These are phyloP conservation scores for Macrophomina tecta DNA, from an alignment of 2,329 filamentous ascomycete genomes.

Conservation along the genomic window DNA sequence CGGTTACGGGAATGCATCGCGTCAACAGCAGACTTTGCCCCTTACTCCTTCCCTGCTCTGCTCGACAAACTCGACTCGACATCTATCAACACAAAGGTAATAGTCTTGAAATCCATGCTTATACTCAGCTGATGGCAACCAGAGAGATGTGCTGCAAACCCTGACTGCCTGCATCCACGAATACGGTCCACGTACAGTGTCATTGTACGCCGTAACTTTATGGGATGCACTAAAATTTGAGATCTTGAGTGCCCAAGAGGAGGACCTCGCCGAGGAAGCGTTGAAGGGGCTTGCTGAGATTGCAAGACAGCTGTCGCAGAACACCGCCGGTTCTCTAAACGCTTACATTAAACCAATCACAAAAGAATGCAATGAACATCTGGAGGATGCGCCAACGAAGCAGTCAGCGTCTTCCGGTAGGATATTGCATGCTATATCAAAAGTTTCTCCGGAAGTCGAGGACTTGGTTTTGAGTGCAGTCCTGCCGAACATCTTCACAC, in stretches of 20 bases:
- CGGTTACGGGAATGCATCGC: constrained; percentile 69
- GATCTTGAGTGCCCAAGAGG: constrained; percentile 70
- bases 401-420: constrained; percentile 69
- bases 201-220: constrained; percentile 67
- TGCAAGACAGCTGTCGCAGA: constrained; percentile 59
- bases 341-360: constrained; percentile 66
- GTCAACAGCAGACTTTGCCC: constrained; percentile 67
- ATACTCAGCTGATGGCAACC: constrained; percentile 9
- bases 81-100: constrained; percentile 69
- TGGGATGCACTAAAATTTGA: constrained; percentile 75
- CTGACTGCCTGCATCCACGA: constrained; percentile 64
- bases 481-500: constrained; percentile 62
- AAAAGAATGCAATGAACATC: constrained; percentile 71
- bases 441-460: constrained; percentile 61
- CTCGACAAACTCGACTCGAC: constrained; percentile 74
- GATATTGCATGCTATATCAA: constrained; percentile 63
- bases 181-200: constrained; percentile 65
- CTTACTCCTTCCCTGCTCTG: constrained; percentile 69
- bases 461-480: constrained; percentile 62
- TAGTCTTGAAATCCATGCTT: background rate
- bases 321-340: constrained; percentile 54
- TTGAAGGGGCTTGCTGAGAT: constrained; percentile 62
- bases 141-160: constrained; percentile 70
- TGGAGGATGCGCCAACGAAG: constrained; percentile 72
- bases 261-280: constrained; percentile 67